Base-by-base conservation (phyloP, 352 stramenopile genomes). In the Pythium oligandrum region DNA sequence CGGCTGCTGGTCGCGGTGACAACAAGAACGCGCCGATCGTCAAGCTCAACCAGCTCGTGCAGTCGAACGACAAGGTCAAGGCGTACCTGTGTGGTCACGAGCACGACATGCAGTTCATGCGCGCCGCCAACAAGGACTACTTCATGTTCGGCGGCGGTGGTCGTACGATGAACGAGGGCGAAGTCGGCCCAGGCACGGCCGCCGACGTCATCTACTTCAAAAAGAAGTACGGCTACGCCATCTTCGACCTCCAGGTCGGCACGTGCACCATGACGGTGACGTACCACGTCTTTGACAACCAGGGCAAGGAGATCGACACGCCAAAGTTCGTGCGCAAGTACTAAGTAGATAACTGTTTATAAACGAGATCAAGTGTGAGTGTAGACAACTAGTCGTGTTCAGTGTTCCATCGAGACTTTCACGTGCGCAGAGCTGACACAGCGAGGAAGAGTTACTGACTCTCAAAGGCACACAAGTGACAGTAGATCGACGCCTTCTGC, bases 21-120 rank as follows among this genome's bases (percentile, higher is more conserved):
- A 71, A 75, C 53, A 61, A 54, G 40, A 54, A 57, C 40, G 53
- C 51, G 11, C 42, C 51, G 9, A 71, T 74, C 61, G 36, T 68
- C 34, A 47, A 62, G 51, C 55, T 71, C 34, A 50, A 57, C 30
- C 43, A 49, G 6, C 42, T 71, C 32, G 54, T 70, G 40, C 51
- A 71, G 53, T 48, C 43, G 10, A 63, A 37, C 17, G 6, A 54
- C 10, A 68, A 61, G 46, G 66, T 71, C 48, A 71, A 68, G 56
- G 61, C 53, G 44, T 74, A 74, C 51, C 47, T 74, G 45, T 70
- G 62, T 45, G 66, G 66, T 46, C 67, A 75, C 63, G 64, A 75
- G 54, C 67, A 75, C 52, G 67, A 75, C 57, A 70, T 75, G 64
- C 67, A 75, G 60, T 63, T 62, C 51, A 48, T 75, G 57, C 63